A percentile compares a stretch with the other conserved stretches of the same genome.
These are phyloP conservation scores for Ceratobasidium sp. DNA, from an alignment of 1,284 basidiomycete genomes.

Conservation along the genomic window DNA sequence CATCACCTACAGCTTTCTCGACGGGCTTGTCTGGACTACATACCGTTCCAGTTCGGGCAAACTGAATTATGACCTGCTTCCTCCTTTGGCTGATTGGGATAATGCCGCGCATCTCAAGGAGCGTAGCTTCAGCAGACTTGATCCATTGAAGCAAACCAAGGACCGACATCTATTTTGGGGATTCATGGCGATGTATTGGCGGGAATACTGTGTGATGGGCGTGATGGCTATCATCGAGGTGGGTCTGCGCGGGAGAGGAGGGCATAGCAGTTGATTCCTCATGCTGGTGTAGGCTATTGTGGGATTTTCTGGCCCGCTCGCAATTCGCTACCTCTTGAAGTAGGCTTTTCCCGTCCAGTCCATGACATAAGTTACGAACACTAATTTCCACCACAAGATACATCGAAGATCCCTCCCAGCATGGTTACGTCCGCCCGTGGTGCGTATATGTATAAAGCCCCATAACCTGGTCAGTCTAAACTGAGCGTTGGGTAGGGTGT, in stretches of 20 bases:
- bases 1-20: constrained; percentile 48
- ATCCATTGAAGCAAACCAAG: constrained; percentile 11
- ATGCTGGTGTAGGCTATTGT: constrained; percentile 37
- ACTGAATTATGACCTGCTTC: constrained; percentile 39
- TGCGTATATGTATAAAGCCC: no score
- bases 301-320: constrained; percentile 38
- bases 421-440: constrained; percentile 37
- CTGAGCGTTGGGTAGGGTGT: no score
- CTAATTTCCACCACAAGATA: no score
- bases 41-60: constrained; percentile 30
- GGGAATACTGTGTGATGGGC: constrained; percentile 22
- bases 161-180: constrained; percentile 22
- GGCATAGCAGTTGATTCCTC: no score
- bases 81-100: constrained; percentile 40
- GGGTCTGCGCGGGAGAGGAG: no score
- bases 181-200: constrained; percentile 13
- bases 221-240: constrained; percentile 1
- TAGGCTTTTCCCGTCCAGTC: not conserved
- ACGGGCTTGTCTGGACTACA: constrained; percentile 46
- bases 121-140: constrained; percentile 13
- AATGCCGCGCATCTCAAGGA: constrained; percentile 30
- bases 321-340: constrained; percentile 37
- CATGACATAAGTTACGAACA: no score
- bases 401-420: constrained; percentile 1
- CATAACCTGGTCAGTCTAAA: no score